A percentile compares a stretch with the other conserved stretches of the same genome.
phyloP scores from a whole-genome alignment of 331 rosid genomes.

The Prunus yedoensis region DNA sequence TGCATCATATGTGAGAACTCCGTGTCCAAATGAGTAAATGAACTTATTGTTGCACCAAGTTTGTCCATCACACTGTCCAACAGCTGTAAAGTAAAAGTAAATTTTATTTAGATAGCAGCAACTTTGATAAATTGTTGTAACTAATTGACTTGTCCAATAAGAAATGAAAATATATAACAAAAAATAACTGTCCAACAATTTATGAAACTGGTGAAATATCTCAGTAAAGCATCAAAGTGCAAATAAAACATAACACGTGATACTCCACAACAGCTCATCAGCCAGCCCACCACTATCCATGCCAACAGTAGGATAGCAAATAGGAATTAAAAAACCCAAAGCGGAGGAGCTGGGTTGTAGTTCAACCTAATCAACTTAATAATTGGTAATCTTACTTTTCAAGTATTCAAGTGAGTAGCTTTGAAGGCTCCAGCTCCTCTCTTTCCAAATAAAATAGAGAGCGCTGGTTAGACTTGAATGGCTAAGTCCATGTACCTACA shows the following conservation, averaged over 20 bases:
- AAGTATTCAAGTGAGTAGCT: neutral
- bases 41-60: conserved; percentile 68
- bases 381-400: too few relatives aligned
- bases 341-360: neutral
- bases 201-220: too few relatives aligned
- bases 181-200: too few relatives aligned
- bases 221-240: neutral
- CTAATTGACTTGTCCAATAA: too few relatives aligned
- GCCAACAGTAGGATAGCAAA: neutral
- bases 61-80: conserved; percentile 76
- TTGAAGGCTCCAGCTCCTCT: neutral
- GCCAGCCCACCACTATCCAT: neutral
- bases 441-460: neutral
- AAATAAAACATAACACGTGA: neutral
- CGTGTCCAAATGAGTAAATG: conserved; percentile 85
- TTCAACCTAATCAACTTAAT: neutral
- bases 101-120: neutral
- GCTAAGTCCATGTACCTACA: too few relatives aligned
- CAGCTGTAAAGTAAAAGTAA: conserved; percentile 60
- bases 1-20: conserved; percentile 84
- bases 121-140: too few relatives aligned
- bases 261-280: neutral
- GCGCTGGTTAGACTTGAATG: neutral
- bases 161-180: too few relatives aligned
- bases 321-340: neutral